Evolutionary conservation across 106 monocot genomes (phyloP), one percentile per base, ranked within the genome.

Genomic region (Platanthera guangdongensis): DNA sequence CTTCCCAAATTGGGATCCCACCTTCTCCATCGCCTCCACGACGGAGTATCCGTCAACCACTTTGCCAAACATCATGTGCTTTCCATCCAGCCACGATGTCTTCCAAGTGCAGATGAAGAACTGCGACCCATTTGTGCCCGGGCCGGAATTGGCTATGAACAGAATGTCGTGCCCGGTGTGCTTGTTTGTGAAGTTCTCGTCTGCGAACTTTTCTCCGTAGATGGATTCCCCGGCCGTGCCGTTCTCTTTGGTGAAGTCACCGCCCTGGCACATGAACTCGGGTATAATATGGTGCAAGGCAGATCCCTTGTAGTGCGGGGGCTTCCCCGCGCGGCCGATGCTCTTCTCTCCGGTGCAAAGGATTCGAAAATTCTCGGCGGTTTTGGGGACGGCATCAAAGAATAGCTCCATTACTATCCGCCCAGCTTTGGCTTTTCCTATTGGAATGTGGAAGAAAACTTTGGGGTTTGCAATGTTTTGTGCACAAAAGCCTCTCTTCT

Each of bases 311-410:
- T 90, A 94, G 78, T 94, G 90, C 60, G 89, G 75, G 12, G 87
- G 80, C 80, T 89, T 94, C 46, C 94, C 90, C 0, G 84, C 76
- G 0, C 16, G 52, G 13, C 94, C 90, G 7, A 91, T 74, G 6
- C 94, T 90, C 75, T 94, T 94, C 86, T 94, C 90, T 9, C 94
- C 94, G 0, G 94, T 94, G 85, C 94, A 94, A 47, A 94, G 94
- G 80, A 84, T 84, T 3, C 94, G 84, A 74, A 94, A 94, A 76
- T 94, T 94, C 81, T 94, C 94, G 1, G 90, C 94, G 0, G 94
- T 94, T 62, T 90, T 94, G 0, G 94, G 94, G n/a, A 80, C 82
- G 7, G 80, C 78, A 19, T 94, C 90, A 0, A 81, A 75, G 54
- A 88, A 94, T 5, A 94, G 84, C 74, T 94, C 94, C 94, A 94